A percentile compares a stretch with the other conserved stretches of the same genome.
Evolutionary conservation across 2,329 filamentous ascomycete species (phyloP).

Genomic region (Botrytis byssoidea): DNA sequence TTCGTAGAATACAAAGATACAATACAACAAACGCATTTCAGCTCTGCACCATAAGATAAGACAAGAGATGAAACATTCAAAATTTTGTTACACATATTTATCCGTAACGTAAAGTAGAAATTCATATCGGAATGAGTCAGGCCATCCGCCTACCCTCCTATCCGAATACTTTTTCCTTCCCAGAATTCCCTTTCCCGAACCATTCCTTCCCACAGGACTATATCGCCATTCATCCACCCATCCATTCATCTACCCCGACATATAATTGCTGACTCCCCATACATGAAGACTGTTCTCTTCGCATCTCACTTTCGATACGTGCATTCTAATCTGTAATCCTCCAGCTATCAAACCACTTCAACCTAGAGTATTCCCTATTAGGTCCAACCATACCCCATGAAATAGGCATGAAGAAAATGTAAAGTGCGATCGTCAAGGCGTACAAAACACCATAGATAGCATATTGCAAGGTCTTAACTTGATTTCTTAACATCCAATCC

Average conservation of each 20-base stretch:
- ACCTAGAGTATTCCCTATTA: constrained; percentile 80
- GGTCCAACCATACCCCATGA: constrained; percentile 93
- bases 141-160: neutral
- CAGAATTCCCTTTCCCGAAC: neutral
- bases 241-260: neutral
- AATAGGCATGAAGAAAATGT: constrained; percentile 87
- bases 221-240: neutral
- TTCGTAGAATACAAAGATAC: neutral
- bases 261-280: neutral
- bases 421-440: constrained; percentile 71
- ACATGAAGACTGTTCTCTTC: neutral
- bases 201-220: constrained; percentile 1
- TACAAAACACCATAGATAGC: constrained; percentile 75
- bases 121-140: neutral
- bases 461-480: constrained; percentile 63
- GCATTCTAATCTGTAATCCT: constrained; percentile 41
- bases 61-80: constrained; percentile 3
- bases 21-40: neutral
- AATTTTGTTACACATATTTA: constrained; percentile 11
- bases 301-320: neutral
- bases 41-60: neutral
- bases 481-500: constrained; percentile 75
- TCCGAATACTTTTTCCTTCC: neutral
- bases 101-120: constrained; percentile 6
- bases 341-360: constrained; percentile 93